phyloP scores from a whole-genome alignment of 2,329 filamentous ascomycete species.

The Cadophora sp. region DNA sequence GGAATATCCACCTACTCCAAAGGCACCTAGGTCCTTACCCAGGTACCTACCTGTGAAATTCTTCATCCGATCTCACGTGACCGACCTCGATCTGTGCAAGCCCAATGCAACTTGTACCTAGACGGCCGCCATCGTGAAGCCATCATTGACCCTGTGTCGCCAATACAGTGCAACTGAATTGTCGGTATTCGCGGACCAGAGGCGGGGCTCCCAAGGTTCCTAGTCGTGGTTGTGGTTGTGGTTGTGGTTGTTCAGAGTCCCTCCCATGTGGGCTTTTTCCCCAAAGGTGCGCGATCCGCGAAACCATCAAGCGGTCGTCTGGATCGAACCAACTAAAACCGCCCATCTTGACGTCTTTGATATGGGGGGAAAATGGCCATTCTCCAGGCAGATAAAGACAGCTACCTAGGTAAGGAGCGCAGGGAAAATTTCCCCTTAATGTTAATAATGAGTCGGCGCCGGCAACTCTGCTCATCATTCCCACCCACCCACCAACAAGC shows the following conservation, averaged over 20 bases:
- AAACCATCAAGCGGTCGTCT: background rate
- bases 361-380: background rate
- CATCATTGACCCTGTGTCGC: background rate
- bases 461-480: too few species aligned
- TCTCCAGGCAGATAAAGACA: background rate
- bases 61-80: background rate
- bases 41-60: too few species aligned
- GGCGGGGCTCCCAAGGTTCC: too few species aligned
- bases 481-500: too few species aligned
- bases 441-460: too few species aligned
- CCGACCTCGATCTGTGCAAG: background rate
- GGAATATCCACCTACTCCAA: too few species aligned
- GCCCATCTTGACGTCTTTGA: constrained; percentile 13
- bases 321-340: constrained; percentile 11
- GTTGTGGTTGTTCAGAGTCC: background rate
- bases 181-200: background rate
- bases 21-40: too few species aligned
- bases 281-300: background rate
- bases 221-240: background rate
- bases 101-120: background rate
- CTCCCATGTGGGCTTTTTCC: background rate
- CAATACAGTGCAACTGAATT: background rate
- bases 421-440: too few species aligned
- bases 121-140: background rate
- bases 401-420: too few species aligned